Evolutionary conservation across 1,284 basidiomycete species (phyloP), one percentile per base, ranked within the genome.

Genomic region (Phaffia rhodozyma): DNA sequence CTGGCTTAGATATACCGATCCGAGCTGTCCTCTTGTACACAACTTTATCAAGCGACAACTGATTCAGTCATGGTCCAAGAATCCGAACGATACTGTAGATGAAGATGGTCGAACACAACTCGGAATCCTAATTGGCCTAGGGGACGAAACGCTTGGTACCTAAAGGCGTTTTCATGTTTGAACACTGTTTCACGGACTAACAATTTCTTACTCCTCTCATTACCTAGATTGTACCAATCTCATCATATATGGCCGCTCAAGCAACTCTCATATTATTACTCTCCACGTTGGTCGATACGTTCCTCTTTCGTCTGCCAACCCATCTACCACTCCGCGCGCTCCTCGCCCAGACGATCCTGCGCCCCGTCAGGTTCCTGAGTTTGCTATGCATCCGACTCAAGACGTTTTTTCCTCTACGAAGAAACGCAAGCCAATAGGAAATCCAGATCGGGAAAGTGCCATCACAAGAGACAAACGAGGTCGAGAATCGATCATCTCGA

Each of bases 331-430:
- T n/a, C 38, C 56, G 23, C 56, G 30, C 30, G 6, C 29, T 5
- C 60, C 60, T 20, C 52, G 60, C 13, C 60, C 60, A 3, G 60
- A 62, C 43, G 60, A 62, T 32, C 60, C 60, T 7, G 50, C 51
- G 0, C 60, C 60, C 20, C 34, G 60, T 32, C 48, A 32, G n/a
- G 29, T 52, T 2, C 51, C 59, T 20, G 18, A 32, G 3, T 29
- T 7, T 21, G 23, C 27, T 29, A 6, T 6, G 16, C 4, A 29
- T 27, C 59, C 43, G 21, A 9, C 16, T 23, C 32, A 25, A 18
- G 50, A 54, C 13, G 27, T 29, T 25, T 27, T 21, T 16, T 25
- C 43, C 29, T 20, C 51, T 48, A 7, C 38, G 32, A 34, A 38
- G 25, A 20, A 34, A 27, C 6, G 38, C 2, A 32, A 56, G 20